Conservation (phyloP, 345 rosid species). For the Arabidopsis suecica region DNA sequence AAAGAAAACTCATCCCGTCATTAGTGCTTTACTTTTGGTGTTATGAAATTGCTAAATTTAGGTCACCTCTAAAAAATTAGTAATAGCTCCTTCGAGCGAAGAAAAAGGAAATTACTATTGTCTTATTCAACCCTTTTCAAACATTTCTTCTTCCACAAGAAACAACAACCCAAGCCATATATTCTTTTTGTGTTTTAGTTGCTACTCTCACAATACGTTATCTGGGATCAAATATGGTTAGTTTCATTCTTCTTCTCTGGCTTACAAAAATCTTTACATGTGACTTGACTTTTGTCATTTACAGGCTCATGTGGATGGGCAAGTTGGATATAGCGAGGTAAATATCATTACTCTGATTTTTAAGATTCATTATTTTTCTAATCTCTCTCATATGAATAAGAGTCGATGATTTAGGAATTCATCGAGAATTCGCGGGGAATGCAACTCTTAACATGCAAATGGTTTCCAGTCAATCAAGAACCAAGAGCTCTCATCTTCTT, state of each 20-base stretch:
- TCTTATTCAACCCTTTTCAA: conserved; percentile 30
- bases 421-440: conserved; percentile 62
- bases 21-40: conserved; percentile 35
- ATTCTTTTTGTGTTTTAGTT: conserved; percentile 21
- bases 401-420: conserved; percentile 51
- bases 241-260: conserved; percentile 20
- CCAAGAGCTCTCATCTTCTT: conserved; percentile 77
- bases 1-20: conserved; percentile 18
- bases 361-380: conserved; percentile 6
- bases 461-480: conserved; percentile 68
- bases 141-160: conserved; percentile 29
- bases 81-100: conserved; percentile 23
- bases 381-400: neutral
- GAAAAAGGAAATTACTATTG: conserved; percentile 29
- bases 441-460: conserved; percentile 81
- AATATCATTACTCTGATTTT: conserved; percentile 1
- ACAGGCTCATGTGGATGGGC: conserved; percentile 46
- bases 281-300: conserved; percentile 26
- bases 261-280: neutral
- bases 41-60: conserved; percentile 36
- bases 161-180: conserved; percentile 17
- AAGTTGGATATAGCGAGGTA: conserved; percentile 48
- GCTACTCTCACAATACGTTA: conserved; percentile 4
- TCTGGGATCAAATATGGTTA: conserved; percentile 34
- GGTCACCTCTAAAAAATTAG: conserved; percentile 6